phyloP scores from a whole-genome alignment of 306 rosid genomes.

The Cucumis cinereus region DNA sequence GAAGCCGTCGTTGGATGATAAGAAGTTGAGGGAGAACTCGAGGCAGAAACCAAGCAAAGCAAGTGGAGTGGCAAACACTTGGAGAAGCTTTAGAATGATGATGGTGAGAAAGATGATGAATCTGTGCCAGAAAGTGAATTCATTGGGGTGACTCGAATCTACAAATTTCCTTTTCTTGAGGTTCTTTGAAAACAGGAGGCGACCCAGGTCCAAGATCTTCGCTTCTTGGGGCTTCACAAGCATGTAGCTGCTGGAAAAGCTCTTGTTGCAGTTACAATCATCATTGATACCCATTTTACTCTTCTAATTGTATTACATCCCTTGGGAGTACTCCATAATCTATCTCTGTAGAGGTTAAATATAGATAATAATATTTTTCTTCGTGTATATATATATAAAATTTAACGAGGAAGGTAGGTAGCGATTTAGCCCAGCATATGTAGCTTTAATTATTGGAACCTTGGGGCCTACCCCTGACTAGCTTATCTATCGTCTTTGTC shows the following conservation, averaged over 20 bases:
- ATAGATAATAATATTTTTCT: too few relatives aligned
- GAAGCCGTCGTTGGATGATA: constrained; percentile 46
- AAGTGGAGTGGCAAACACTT: constrained; percentile 5
- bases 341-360: too few relatives aligned
- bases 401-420: too few relatives aligned
- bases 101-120: constrained; percentile 49
- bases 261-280: constrained; percentile 6
- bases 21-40: constrained; percentile 32
- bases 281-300: too few relatives aligned
- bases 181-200: constrained; percentile 24
- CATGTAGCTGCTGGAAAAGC: constrained; percentile 20
- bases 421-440: too few relatives aligned
- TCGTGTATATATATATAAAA: too few relatives aligned
- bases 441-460: too few relatives aligned
- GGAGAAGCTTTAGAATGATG: constrained; percentile 22
- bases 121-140: constrained; percentile 24
- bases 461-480: too few relatives aligned
- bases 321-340: too few relatives aligned
- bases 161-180: constrained; percentile 28
- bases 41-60: constrained; percentile 22
- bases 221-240: constrained; percentile 39
- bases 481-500: too few relatives aligned
- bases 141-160: constrained; percentile 8
- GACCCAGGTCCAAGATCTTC: constrained; percentile 16
- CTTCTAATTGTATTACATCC: too few relatives aligned